phyloP scores from a whole-genome alignment of 169 alveolate species.

The Neospora caninum region DNA sequence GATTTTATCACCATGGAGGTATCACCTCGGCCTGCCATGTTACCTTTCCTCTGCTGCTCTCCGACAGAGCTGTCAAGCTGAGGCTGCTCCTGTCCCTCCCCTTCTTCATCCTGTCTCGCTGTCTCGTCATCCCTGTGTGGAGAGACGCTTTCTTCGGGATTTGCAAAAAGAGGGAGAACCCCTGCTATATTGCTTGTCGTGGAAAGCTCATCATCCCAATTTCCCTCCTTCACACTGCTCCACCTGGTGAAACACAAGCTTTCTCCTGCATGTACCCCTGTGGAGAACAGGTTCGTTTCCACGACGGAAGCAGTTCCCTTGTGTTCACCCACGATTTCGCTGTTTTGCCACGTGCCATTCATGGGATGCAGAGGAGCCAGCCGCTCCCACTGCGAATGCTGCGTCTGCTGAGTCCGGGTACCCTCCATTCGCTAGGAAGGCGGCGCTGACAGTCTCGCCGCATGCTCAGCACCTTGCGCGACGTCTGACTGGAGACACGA shows the following conservation, averaged over 20 bases:
- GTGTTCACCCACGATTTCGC: neutral
- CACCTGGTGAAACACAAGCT: neutral
- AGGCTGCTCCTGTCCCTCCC: neutral
- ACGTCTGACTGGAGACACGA: neutral
- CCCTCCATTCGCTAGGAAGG: neutral
- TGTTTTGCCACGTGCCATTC: neutral
- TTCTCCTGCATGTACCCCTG: neutral
- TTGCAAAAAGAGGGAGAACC: neutral
- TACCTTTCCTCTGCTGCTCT: no score
- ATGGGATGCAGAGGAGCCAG: neutral
- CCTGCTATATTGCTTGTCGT: neutral
- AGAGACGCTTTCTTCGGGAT: neutral
- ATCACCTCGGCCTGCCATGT: no score
- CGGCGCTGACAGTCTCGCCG: neutral
- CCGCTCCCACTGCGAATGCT: neutral
- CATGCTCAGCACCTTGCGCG: neutral
- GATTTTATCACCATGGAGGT: no score
- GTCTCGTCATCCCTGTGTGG: neutral
- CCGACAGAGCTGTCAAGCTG: no score
- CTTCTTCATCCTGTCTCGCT: neutral
- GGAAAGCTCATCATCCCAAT: neutral
- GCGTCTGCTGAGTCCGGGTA: neutral
- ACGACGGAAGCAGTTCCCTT: neutral
- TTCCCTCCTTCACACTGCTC: neutral
- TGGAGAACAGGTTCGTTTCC: neutral